These are phyloP conservation scores for Verticillium dahliae DNA, from an alignment of 2,329 filamentous ascomycete genomes.

Conservation along the genomic window DNA sequence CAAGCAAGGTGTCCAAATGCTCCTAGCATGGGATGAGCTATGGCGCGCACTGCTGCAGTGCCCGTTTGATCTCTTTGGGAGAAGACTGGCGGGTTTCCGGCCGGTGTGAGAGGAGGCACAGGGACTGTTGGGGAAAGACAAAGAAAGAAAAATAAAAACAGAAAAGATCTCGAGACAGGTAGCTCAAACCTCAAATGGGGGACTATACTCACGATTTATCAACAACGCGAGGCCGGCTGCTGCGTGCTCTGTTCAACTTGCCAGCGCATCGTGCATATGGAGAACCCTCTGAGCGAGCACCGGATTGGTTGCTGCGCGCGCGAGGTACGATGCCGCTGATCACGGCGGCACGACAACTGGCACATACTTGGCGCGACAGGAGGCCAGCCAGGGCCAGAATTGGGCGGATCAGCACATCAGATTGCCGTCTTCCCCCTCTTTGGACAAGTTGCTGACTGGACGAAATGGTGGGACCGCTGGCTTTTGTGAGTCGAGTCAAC, in stretches of 20 bases:
- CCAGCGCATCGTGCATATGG: conserved; percentile 15
- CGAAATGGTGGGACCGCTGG: not conserved
- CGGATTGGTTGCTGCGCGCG: not conserved
- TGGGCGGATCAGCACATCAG: not conserved
- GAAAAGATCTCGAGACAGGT: not conserved
- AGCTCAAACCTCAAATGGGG: not conserved
- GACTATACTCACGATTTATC: not conserved
- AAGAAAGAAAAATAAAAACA: not conserved
- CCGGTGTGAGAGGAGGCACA: too few species aligned
- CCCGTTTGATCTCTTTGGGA: too few species aligned
- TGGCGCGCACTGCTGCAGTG: too few species aligned
- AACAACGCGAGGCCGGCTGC: not conserved
- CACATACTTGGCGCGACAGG: not conserved
- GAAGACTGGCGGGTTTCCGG: too few species aligned
- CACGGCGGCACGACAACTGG: not conserved
- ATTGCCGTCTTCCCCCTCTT: not conserved
- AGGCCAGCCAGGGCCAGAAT: not conserved
- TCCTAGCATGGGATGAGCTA: too few species aligned
- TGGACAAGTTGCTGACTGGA: not conserved
- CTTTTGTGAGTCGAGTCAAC: not conserved
- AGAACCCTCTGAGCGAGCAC: not conserved
- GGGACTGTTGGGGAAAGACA: too few species aligned
- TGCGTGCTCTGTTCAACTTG: conserved; percentile 3
- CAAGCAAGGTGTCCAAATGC: too few species aligned
- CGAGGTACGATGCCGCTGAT: conserved; percentile 4